phyloP scores from a whole-genome alignment of 331 rosid species.

The Cydonia oblonga region DNA sequence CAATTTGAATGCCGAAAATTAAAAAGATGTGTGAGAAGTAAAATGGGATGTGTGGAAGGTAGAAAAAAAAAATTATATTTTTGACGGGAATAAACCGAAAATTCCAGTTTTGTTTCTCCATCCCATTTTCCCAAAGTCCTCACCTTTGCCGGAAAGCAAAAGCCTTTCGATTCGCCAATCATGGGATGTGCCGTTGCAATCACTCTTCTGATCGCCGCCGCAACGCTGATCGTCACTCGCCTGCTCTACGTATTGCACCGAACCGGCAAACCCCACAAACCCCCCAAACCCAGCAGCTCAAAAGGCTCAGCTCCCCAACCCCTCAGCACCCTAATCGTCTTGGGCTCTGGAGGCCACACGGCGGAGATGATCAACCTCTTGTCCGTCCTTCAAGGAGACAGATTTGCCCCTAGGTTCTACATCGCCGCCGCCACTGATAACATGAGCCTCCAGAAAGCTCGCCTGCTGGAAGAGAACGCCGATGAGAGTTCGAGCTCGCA shows the following conservation, averaged over 20 bases:
- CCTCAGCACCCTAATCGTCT: slow-evolving; percentile 55
- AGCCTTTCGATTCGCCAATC: not conserved
- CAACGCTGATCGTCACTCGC: slow-evolving; percentile 44
- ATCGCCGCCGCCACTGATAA: slow-evolving; percentile 80
- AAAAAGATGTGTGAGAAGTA: too few relatives aligned
- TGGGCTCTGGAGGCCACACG: slow-evolving; percentile 97
- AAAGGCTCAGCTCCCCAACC: slow-evolving; percentile 32
- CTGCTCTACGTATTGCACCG: slow-evolving; percentile 38
- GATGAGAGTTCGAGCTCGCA: slow-evolving; percentile 24
- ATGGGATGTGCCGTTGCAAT: slow-evolving; percentile 27
- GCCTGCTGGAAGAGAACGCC: slow-evolving; percentile 50
- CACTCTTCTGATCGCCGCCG: slow-evolving; percentile 16
- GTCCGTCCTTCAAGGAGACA: slow-evolving; percentile 48
- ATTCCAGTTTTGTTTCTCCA: not conserved
- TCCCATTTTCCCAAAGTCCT: not conserved
- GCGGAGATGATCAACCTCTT: slow-evolving; percentile 92
- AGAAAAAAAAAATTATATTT: not conserved
- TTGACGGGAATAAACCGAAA: not conserved
- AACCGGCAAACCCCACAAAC: slow-evolving; percentile 21
- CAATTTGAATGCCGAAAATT: too few relatives aligned
- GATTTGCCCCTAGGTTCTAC: slow-evolving; percentile 64
- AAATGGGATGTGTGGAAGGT: too few relatives aligned
- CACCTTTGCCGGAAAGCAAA: not conserved
- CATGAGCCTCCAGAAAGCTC: slow-evolving; percentile 88
- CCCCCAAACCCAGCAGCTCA: slow-evolving; percentile 22